Evolutionary conservation across 139 green algal genomes (phyloP).

Genomic region (Spirogloea muscicola): DNA sequence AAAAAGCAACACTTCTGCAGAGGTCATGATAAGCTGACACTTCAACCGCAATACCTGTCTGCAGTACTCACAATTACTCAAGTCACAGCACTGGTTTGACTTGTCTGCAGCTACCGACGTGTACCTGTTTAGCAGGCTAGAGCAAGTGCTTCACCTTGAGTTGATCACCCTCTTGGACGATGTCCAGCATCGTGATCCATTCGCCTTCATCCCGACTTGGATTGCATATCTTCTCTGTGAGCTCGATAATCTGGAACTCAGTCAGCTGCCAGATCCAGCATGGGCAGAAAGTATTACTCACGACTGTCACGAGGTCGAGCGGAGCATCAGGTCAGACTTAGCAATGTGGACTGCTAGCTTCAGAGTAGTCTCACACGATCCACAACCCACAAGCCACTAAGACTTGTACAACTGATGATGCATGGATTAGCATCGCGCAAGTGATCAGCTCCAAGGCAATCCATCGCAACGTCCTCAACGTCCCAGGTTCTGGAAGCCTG

Average conservation of each 20-base stretch:
- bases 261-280: slow-evolving; percentile 22
- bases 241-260: slow-evolving; percentile 38
- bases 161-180: slow-evolving; percentile 36
- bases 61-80: too few species aligned
- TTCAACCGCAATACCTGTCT: not conserved
- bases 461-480: too few species aligned
- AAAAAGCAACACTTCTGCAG: not conserved
- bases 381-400: not conserved
- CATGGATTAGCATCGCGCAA: too few species aligned
- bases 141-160: slow-evolving; percentile 25
- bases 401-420: too few species aligned
- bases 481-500: too few species aligned
- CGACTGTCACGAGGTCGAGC: not conserved
- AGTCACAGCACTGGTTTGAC: too few species aligned
- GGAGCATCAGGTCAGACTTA: not conserved
- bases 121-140: not conserved
- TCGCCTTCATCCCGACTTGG: slow-evolving; percentile 31
- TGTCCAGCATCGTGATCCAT: slow-evolving; percentile 38
- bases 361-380: not conserved
- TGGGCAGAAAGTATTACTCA: not conserved
- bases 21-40: not conserved
- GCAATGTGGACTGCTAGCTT: not conserved
- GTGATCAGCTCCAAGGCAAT: not conserved
- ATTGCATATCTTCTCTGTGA: slow-evolving; percentile 44
- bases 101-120: not conserved